Evolutionary conservation across 345 rosid species (phyloP).

Genomic region (Jatropha curcas): DNA sequence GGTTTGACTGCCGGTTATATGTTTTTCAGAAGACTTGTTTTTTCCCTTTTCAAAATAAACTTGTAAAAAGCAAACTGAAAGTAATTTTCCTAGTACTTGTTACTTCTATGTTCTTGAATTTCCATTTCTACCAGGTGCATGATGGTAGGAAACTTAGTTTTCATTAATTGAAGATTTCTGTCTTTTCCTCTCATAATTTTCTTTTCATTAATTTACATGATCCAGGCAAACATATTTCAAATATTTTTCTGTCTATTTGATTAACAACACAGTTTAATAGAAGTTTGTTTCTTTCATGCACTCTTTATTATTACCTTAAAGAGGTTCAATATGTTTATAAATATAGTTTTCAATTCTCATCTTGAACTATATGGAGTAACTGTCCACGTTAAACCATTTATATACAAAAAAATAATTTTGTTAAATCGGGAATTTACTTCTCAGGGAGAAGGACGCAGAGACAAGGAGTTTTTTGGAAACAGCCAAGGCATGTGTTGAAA

Average conservation of each 20-base stretch:
- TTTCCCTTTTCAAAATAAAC: not conserved
- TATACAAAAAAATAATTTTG: not conserved
- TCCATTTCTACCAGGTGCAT: not conserved
- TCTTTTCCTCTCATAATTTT: not conserved
- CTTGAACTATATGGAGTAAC: not conserved
- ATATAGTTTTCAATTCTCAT: not conserved
- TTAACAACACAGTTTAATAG: not conserved
- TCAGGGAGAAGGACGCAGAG: conserved; percentile 67
- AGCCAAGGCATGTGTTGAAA: conserved; percentile 63
- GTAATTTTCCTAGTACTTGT: not conserved
- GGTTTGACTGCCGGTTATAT: conserved; percentile 37
- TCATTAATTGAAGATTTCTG: not conserved
- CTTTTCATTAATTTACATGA: not conserved
- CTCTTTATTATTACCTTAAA: not conserved
- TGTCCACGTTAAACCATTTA: not conserved
- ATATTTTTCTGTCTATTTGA: too few relatives aligned
- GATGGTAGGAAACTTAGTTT: not conserved
- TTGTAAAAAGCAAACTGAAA: not conserved
- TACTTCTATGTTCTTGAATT: not conserved
- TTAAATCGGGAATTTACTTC: not conserved
- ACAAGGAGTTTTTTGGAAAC: conserved; percentile 66
- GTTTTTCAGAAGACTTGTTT: not conserved
- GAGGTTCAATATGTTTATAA: not conserved
- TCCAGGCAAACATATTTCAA: too few relatives aligned
- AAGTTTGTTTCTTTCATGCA: not conserved